Evolutionary conservation across 305 asterid species (phyloP).

Genomic region (Ajuga reptans): DNA sequence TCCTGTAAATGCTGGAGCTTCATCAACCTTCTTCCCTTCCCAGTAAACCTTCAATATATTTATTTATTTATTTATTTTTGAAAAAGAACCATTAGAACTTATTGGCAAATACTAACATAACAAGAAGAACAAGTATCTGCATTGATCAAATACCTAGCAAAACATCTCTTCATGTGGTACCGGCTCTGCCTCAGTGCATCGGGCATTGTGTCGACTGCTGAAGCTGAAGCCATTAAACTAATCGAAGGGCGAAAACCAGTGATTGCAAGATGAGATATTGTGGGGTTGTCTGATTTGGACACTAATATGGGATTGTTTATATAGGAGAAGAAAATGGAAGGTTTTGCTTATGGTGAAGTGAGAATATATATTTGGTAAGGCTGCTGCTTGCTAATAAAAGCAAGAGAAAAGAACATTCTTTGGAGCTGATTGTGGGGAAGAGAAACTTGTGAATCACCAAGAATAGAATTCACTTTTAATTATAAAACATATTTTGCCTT

Average conservation of each 20-base stretch:
- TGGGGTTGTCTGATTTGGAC: constrained; percentile 19
- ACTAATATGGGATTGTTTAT: constrained; percentile 31
- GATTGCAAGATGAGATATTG: constrained; percentile 17
- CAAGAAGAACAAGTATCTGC: background rate
- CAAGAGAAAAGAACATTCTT: constrained; percentile 50
- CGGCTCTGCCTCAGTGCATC: constrained; percentile 51
- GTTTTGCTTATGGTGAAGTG: constrained; percentile 26
- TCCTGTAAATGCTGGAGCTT: constrained; percentile 53
- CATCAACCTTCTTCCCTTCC: constrained; percentile 55
- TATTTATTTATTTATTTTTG: too few species aligned
- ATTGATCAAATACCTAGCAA: constrained; percentile 41
- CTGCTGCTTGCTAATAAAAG: constrained; percentile 21
- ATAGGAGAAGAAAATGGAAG: constrained; percentile 27
- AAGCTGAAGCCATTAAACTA: constrained; percentile 44
- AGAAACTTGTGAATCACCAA: constrained; percentile 25
- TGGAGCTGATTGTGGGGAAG: constrained; percentile 40
- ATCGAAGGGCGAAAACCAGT: background rate
- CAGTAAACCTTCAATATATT: constrained; percentile 45
- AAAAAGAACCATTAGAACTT: too few species aligned
- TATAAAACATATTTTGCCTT: constrained; percentile 20
- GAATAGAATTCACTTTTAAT: constrained; percentile 42
- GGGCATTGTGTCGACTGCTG: constrained; percentile 48
- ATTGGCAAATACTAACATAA: background rate
- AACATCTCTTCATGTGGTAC: constrained; percentile 61
- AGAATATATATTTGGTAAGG: constrained; percentile 24